These are phyloP conservation scores for Colletotrichum camelliae DNA, from an alignment of 2,329 filamentous ascomycete species.

Conservation along the genomic window DNA sequence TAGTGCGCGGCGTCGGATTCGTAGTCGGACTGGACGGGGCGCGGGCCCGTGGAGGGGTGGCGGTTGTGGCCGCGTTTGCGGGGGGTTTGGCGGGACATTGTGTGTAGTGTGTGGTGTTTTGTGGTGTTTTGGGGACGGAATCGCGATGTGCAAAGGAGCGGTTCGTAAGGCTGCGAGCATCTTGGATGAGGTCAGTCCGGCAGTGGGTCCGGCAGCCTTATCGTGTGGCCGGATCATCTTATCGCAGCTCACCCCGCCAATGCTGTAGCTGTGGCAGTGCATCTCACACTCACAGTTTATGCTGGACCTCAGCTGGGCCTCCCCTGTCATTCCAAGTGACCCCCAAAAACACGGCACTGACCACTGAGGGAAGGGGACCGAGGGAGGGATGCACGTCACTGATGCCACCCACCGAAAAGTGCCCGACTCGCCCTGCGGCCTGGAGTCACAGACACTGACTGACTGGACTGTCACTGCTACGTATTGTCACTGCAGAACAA, in stretches of 20 bases:
- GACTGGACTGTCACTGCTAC: neutral
- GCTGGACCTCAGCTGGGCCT: neutral
- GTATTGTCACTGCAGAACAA: neutral
- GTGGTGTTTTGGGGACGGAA: constrained; percentile 9
- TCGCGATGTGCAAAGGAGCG: neutral
- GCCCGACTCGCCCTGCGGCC: neutral
- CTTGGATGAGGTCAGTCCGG: neutral
- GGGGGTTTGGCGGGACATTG: constrained; percentile 52
- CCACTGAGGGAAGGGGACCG: neutral
- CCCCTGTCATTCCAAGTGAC: neutral
- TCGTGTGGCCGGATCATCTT: neutral
- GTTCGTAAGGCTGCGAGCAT: neutral
- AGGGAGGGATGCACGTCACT: constrained; percentile 8
- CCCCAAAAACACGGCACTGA: neutral
- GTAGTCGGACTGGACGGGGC: constrained; percentile 58
- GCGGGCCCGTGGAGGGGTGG: constrained; percentile 42
- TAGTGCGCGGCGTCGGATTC: constrained; percentile 68
- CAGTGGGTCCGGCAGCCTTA: neutral
- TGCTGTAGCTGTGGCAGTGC: constrained; percentile 15
- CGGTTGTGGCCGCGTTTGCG: constrained; percentile 43
- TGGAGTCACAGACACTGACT: neutral
- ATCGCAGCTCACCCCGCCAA: constrained; percentile 8
- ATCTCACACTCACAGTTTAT: neutral
- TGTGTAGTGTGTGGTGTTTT: neutral
- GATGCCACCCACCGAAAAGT: neutral